These are phyloP conservation scores for Lentinula aciculospora DNA, from an alignment of 768 basidiomycete genomes.

Conservation along the genomic window DNA sequence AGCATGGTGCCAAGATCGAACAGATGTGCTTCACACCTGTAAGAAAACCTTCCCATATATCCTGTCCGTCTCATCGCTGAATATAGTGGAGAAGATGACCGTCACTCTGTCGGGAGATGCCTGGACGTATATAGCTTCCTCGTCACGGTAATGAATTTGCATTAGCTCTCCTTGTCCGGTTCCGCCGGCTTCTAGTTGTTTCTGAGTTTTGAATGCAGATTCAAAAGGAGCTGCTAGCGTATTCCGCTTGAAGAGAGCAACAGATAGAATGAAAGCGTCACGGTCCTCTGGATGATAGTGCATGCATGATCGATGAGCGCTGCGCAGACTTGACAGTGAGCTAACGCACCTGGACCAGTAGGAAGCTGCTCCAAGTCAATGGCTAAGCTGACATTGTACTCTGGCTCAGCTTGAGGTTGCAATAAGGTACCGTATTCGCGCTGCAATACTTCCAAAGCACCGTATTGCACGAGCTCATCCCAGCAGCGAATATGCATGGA, in stretches of 20 bases:
- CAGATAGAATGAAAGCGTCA: conserved; percentile 70
- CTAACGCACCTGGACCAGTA: conserved; percentile 61
- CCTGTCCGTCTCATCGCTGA: conserved; percentile 95
- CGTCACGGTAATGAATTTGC: conserved; percentile 91
- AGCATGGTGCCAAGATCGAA: background rate
- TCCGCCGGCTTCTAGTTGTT: conserved; percentile 71
- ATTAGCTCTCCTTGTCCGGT: conserved; percentile 76
- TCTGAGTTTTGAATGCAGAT: conserved; percentile 77
- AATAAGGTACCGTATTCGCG: conserved; percentile 81
- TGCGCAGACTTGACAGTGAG: background rate
- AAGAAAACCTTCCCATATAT: conserved; percentile 98
- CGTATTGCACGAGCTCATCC: conserved; percentile 86
- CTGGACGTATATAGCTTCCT: conserved; percentile 95
- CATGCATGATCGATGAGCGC: background rate
- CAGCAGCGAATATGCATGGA: conserved; percentile 99
- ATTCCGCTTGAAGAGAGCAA: conserved; percentile 87
- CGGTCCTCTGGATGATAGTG: conserved; percentile 57
- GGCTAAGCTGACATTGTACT: conserved; percentile 83
- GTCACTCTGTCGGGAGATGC: conserved; percentile 94
- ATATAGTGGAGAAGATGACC: conserved; percentile 95
- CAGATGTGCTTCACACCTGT: conserved; percentile 51
- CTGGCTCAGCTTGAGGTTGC: conserved; percentile 64
- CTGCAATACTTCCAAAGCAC: conserved; percentile 71
- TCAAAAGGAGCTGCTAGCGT: conserved; percentile 95
- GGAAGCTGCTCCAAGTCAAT: conserved; percentile 88